A percentile compares a stretch with the other conserved stretches of the same genome.
Evolutionary conservation across 140 eudicot genomes (phyloP).

Genomic region (Erigeron philadelphicus): DNA sequence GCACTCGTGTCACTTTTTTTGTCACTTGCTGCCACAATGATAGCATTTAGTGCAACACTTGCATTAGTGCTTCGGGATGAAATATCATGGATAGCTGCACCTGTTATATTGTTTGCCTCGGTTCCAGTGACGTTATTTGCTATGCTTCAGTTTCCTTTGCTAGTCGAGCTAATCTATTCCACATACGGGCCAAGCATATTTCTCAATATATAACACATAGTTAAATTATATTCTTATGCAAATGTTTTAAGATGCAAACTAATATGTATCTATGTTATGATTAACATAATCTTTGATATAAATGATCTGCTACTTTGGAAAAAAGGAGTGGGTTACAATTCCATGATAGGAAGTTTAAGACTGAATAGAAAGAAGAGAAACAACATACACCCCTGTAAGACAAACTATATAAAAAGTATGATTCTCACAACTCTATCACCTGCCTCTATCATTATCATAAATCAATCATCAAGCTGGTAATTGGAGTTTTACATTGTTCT

Average conservation of each 20-base stretch:
- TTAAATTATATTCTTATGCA: conserved; percentile 15
- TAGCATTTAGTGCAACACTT: conserved; percentile 29
- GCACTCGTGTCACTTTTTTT: conserved; percentile 30
- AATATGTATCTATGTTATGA: conserved; percentile 21
- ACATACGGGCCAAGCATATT: conserved; percentile 33
- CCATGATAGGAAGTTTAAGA: conserved; percentile 26
- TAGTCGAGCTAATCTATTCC: conserved; percentile 28
- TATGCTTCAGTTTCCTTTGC: conserved; percentile 34
- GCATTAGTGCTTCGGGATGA: conserved; percentile 13
- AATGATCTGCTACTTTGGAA: conserved; percentile 21
- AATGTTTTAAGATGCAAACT: conserved; percentile 2
- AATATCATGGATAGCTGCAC: conserved; percentile 31
- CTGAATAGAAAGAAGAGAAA: conserved; percentile 18
- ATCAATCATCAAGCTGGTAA: conserved; percentile 67
- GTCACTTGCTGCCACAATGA: conserved; percentile 34
- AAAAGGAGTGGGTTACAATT: conserved; percentile 9
- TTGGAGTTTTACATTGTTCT: conserved; percentile 84
- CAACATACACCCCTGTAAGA: conserved; percentile 23
- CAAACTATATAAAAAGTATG: conserved; percentile 27
- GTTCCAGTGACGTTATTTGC: conserved; percentile 31
- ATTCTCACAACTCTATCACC: conserved; percentile 34
- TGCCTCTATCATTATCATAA: conserved; percentile 33
- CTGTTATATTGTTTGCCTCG: conserved; percentile 22
- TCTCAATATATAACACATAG: conserved; percentile 7
- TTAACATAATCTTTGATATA: conserved; percentile 19